A percentile compares a stretch with the other conserved stretches of the same genome.
These are phyloP conservation scores for Primulina huaijiensis DNA, from an alignment of 257 asterid genomes.

Conservation along the genomic window DNA sequence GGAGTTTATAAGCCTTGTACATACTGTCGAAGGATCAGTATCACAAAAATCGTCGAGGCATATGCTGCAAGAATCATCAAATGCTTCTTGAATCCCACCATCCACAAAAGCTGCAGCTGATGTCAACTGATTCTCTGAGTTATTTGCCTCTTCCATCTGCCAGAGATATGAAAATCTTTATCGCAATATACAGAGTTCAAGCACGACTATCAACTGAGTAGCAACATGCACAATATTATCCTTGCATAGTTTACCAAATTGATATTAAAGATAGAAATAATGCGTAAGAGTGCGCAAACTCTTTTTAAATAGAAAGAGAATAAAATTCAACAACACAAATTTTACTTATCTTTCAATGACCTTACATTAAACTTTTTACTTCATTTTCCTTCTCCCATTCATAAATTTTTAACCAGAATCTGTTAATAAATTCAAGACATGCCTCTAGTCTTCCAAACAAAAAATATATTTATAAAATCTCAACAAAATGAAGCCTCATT, in stretches of 20 bases:
- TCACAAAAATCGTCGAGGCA: constrained; percentile 84
- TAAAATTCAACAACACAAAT: no score
- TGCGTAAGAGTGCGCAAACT: background rate
- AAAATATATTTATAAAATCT: background rate
- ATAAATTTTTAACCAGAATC: background rate
- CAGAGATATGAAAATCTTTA: constrained; percentile 26
- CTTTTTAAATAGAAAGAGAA: no score
- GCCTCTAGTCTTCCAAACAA: background rate
- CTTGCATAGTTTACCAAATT: background rate
- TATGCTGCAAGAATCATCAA: constrained; percentile 92
- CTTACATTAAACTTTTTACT: background rate
- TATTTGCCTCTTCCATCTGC: constrained; percentile 74
- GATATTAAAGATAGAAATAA: background rate
- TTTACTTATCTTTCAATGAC: background rate
- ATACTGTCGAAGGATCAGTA: constrained; percentile 73
- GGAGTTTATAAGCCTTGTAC: constrained; percentile 15
- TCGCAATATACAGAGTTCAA: background rate
- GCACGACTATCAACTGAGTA: background rate
- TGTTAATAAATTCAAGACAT: background rate
- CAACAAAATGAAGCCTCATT: background rate
- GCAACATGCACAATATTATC: constrained; percentile 9
- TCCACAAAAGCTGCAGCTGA: constrained; percentile 94
- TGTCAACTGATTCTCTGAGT: constrained; percentile 59
- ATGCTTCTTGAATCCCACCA: constrained; percentile 90
- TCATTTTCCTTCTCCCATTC: background rate